These are phyloP conservation scores for Pouteria campechiana DNA, from an alignment of 179 eudicot species.

Conservation along the genomic window DNA sequence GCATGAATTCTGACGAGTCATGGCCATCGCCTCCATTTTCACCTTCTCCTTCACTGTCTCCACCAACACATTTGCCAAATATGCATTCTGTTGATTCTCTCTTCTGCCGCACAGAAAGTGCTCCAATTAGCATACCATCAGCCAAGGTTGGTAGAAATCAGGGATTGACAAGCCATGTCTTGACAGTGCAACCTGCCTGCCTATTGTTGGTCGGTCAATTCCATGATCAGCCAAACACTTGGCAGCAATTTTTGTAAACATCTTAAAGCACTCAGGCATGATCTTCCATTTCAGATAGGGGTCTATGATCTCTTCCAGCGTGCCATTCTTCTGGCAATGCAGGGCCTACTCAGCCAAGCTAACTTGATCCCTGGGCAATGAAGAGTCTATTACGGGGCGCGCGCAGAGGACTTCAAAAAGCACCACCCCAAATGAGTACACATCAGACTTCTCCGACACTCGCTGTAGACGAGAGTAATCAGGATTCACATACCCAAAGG, in stretches of 20 bases:
- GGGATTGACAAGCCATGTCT: no score
- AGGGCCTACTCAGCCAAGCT: slow-evolving; percentile 11
- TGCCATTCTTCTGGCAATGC: slow-evolving; percentile 1
- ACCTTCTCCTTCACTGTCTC: no score
- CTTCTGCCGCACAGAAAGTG: no score
- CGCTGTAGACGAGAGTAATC: neutral
- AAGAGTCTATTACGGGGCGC: neutral
- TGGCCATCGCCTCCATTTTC: no score
- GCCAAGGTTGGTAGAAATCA: no score
- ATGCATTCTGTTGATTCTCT: no score
- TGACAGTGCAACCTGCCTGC: no score
- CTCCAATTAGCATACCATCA: no score
- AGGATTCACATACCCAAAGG: slow-evolving; percentile 7
- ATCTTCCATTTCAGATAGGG: slow-evolving; percentile 8
- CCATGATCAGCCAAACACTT: slow-evolving; percentile 11
- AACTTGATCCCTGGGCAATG: slow-evolving; percentile 3
- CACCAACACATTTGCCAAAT: no score
- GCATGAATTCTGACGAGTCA: no score
- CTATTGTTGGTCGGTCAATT: slow-evolving; percentile 11
- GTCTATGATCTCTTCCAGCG: slow-evolving; percentile 9
- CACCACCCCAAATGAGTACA: slow-evolving; percentile 10
- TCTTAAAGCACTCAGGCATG: slow-evolving; percentile 8
- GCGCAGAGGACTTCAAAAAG: slow-evolving; percentile 8
- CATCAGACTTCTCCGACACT: slow-evolving; percentile 4
- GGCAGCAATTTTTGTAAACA: slow-evolving; percentile 1